These are phyloP conservation scores for Pyrenophora graminea DNA, from an alignment of 2,329 filamentous ascomycete species.

Conservation along the genomic window DNA sequence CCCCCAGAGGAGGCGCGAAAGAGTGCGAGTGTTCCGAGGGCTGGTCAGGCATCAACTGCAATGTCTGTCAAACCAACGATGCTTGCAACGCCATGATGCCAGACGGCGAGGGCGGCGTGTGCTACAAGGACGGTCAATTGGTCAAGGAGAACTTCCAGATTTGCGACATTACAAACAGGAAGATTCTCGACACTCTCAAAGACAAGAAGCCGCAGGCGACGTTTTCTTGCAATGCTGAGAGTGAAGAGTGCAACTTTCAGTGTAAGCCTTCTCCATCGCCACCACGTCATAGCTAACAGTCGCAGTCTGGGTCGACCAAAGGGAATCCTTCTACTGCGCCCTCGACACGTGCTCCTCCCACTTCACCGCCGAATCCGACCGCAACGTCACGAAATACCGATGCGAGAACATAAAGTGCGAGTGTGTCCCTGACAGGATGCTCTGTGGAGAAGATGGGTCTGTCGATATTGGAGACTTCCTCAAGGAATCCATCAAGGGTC, in stretches of 20 bases:
- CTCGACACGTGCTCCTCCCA: constrained; percentile 78
- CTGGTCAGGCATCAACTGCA: constrained; percentile 98
- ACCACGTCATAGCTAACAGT: constrained; percentile 30
- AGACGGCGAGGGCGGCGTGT: constrained; percentile 78
- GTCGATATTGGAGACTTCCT: constrained; percentile 93
- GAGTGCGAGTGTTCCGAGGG: constrained; percentile 85
- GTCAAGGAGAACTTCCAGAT: constrained; percentile 97
- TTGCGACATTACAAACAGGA: constrained; percentile 94
- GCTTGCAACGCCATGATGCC: constrained; percentile 90
- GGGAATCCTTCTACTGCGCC: constrained; percentile 95
- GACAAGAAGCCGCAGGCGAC: constrained; percentile 89
- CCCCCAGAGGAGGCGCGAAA: constrained; percentile 69
- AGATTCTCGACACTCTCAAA: constrained; percentile 85
- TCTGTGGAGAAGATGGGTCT: constrained; percentile 89
- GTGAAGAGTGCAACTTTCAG: constrained; percentile 87
- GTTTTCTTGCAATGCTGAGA: constrained; percentile 81
- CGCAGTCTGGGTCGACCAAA: constrained; percentile 88
- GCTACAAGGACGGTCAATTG: constrained; percentile 87
- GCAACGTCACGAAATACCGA: constrained; percentile 82
- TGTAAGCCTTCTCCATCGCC: constrained; percentile 60
- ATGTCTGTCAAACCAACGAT: constrained; percentile 79
- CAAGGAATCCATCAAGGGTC: constrained; percentile 78
- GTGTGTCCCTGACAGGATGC: constrained; percentile 88
- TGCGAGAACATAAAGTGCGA: constrained; percentile 85
- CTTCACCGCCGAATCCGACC: constrained; percentile 67